Conservation (phyloP, 768 basidiomycete genomes). For the Agaricus blazei region DNA sequence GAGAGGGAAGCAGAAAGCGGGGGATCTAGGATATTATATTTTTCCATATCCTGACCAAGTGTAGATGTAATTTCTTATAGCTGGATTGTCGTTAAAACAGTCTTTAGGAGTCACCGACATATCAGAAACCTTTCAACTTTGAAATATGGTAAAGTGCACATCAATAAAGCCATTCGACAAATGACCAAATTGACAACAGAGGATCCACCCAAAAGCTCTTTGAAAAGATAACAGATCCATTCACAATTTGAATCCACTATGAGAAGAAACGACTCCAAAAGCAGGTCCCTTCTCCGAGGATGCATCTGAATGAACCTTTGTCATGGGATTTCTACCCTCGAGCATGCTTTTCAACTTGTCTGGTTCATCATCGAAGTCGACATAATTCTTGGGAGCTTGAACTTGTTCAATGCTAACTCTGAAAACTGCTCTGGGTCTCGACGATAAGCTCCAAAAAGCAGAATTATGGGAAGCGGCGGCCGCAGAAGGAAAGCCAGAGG, state of each 20-base stretch:
- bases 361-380: slow-evolving; percentile 80
- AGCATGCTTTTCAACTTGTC: slow-evolving; percentile 72
- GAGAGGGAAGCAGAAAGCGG: too few species aligned
- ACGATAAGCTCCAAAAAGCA: slow-evolving; percentile 47
- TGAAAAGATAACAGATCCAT: background rate
- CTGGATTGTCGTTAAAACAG: too few species aligned
- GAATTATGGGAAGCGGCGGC: slow-evolving; percentile 4
- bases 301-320: slow-evolving; percentile 28
- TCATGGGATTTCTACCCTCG: slow-evolving; percentile 45
- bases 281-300: slow-evolving; percentile 54
- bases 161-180: too few species aligned
- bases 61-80: too few species aligned
- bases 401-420: slow-evolving; percentile 64
- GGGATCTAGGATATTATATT: too few species aligned
- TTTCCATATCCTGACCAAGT: too few species aligned
- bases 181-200: too few species aligned
- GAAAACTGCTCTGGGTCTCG: slow-evolving; percentile 63
- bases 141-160: too few species aligned
- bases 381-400: slow-evolving; percentile 73
- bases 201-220: background rate
- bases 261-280: slow-evolving; percentile 40
- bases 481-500: slow-evolving; percentile 31
- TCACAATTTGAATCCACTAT: slow-evolving; percentile 27
- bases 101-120: too few species aligned
- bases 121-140: too few species aligned